phyloP scores from a whole-genome alignment of 148 eudicot species.

The Vaccinium myrtillus region DNA sequence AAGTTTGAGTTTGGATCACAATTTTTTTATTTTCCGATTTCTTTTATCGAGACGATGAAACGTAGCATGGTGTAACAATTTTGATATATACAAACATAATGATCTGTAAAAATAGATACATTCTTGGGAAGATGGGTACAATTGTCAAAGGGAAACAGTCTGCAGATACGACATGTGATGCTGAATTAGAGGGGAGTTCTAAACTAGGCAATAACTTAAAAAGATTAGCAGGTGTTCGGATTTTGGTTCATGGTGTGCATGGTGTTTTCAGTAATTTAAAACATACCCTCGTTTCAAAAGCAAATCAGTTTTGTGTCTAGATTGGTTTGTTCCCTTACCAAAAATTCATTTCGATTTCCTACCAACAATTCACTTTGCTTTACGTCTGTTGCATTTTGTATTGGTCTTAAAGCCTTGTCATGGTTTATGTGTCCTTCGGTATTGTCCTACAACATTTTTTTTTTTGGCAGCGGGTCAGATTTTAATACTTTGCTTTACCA shows the following conservation, averaged over 20 bases:
- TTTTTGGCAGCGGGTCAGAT: background rate
- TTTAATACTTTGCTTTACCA: background rate
- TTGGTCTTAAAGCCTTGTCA: conserved; percentile 6
- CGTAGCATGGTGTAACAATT: background rate
- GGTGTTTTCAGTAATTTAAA: conserved; percentile 3
- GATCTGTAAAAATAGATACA: background rate
- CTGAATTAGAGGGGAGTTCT: background rate
- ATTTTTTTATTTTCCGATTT: no score
- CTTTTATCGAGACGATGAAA: background rate
- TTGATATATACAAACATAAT: background rate
- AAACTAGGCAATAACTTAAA: background rate
- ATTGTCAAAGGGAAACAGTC: background rate
- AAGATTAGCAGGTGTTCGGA: background rate
- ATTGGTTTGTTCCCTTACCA: conserved; percentile 40
- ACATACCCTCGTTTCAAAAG: background rate
- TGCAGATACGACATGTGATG: background rate
- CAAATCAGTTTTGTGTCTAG: background rate
- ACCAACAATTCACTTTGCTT: background rate
- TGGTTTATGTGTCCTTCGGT: background rate
- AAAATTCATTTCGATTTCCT: background rate
- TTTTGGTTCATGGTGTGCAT: background rate
- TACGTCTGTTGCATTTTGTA: conserved; percentile 2
- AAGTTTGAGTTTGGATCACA: no score
- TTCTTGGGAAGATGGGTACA: background rate
- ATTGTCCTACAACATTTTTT: background rate